These are phyloP conservation scores for Boletus vinaceobasis DNA, from an alignment of 768 basidiomycete genomes.

Conservation along the genomic window DNA sequence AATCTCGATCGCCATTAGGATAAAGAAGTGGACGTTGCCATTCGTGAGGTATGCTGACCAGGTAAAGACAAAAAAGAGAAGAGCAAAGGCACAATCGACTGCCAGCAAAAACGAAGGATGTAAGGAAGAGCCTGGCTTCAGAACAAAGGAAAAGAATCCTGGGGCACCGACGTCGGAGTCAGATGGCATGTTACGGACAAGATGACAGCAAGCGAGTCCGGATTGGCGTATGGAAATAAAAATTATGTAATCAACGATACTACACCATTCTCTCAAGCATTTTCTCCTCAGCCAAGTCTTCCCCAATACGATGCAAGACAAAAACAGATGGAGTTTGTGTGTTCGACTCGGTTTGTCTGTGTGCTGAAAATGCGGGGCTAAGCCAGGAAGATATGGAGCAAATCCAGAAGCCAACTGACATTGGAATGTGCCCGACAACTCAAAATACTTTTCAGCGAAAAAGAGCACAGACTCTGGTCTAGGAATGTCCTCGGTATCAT, in stretches of 20 bases:
- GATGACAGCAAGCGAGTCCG: background rate
- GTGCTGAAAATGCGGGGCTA: constrained; percentile 7
- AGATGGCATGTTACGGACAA: constrained; percentile 17
- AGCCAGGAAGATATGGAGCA: background rate
- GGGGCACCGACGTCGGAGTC: constrained; percentile 11
- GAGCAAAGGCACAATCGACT: constrained; percentile 58
- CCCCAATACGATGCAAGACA: constrained; percentile 11
- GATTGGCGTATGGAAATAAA: background rate
- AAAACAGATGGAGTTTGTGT: constrained; percentile 5
- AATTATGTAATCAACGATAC: constrained; percentile 16
- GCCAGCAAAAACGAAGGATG: constrained; percentile 63
- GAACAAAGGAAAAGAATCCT: constrained; percentile 51
- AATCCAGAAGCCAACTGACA: constrained; percentile 34
- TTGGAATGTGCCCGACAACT: constrained; percentile 45
- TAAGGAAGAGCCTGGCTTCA: constrained; percentile 75
- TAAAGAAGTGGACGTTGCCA: constrained; percentile 66
- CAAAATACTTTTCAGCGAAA: constrained; percentile 53
- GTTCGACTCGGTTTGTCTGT: constrained; percentile 1
- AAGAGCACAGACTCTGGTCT: constrained; percentile 36
- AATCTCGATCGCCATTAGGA: constrained; percentile 61
- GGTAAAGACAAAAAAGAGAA: constrained; percentile 58
- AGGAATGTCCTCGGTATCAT: constrained; percentile 17
- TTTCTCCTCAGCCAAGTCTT: background rate
- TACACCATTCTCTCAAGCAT: background rate
- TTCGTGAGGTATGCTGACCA: constrained; percentile 56